Conservation (phyloP, 2,329 filamentous ascomycete genomes). For the Cercospora sp. region DNA sequence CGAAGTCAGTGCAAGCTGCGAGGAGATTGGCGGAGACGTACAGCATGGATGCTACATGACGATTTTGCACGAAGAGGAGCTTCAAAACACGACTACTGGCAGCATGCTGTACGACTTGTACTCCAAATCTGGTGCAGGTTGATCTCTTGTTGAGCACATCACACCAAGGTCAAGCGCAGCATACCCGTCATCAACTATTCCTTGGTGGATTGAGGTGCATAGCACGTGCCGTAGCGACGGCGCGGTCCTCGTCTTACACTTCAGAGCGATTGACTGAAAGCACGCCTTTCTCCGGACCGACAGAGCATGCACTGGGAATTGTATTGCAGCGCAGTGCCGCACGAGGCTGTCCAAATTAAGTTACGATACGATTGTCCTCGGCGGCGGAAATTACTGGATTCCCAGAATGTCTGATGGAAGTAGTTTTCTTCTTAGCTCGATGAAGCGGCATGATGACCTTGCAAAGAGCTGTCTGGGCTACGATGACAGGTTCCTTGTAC, state of each 20-base stretch:
- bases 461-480: neutral
- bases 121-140: neutral
- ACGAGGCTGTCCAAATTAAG: no score
- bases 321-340: no score
- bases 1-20: slow-evolving; percentile 17
- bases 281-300: no score
- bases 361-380: neutral
- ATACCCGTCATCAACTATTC: neutral
- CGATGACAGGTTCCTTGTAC: no score
- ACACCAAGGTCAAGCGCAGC: neutral
- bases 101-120: neutral
- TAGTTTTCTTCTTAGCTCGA: neutral
- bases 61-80: neutral
- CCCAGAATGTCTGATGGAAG: neutral
- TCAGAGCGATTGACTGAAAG: neutral
- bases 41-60: neutral
- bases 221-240: neutral
- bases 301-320: no score
- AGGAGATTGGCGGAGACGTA: slow-evolving; percentile 8
- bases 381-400: no score
- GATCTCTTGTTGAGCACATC: neutral
- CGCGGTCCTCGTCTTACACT: neutral
- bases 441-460: neutral
- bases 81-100: neutral
- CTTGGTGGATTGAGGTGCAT: neutral